phyloP scores from a whole-genome alignment of 1,284 basidiomycete genomes.

The Puccinia polysora region DNA sequence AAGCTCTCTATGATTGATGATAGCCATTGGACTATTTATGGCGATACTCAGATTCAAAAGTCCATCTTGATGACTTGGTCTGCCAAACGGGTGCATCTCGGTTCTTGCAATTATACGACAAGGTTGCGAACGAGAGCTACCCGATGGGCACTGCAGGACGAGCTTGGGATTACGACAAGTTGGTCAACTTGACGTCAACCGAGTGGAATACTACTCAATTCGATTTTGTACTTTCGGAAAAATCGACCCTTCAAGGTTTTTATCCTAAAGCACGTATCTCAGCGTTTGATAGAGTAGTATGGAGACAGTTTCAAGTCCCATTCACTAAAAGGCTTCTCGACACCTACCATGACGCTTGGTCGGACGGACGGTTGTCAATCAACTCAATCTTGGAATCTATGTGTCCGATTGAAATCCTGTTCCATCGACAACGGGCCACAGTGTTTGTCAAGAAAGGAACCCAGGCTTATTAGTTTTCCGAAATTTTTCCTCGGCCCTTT shows the following conservation, averaged over 20 bases:
- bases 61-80: constrained; percentile 29
- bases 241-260: background rate
- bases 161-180: constrained; percentile 4
- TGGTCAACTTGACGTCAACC: background rate
- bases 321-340: background rate
- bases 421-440: background rate
- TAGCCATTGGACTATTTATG: too few relatives aligned
- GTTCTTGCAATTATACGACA: constrained; percentile 33
- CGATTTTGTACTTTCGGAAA: constrained; percentile 15
- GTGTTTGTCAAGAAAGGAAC: background rate
- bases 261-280: background rate
- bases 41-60: background rate
- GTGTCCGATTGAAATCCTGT: background rate
- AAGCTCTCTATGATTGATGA: too few relatives aligned
- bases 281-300: constrained; percentile 8
- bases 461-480: too few relatives aligned
- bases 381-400: background rate
- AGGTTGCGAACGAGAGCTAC: background rate
- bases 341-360: background rate
- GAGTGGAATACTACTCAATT: constrained; percentile 3
- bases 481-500: too few relatives aligned
- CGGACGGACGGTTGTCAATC: background rate
- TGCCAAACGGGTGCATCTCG: constrained; percentile 31
- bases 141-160: background rate
- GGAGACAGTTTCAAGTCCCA: background rate